Percentiles rank a stretch among this genome's conserved stretches.
Conservation (phyloP, 1,139 yeast species). For the Lodderomyces oxycetoniae region DNA sequence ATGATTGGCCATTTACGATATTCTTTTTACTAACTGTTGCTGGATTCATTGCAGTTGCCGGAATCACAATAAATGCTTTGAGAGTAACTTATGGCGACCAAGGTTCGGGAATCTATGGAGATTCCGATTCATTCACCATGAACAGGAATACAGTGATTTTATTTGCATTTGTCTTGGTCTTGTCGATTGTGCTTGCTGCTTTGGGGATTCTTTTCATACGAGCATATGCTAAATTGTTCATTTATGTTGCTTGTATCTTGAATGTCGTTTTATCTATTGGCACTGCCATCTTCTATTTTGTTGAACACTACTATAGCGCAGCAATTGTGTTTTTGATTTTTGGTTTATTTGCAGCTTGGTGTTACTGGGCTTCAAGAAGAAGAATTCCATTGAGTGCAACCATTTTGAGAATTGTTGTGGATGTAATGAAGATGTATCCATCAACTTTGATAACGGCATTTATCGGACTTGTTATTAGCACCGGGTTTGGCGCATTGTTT, state of each 20-base stretch:
- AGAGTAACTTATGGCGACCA: slow-evolving; percentile 47
- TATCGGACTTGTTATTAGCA: slow-evolving; percentile 60
- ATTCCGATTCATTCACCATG: slow-evolving; percentile 52
- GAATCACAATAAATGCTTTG: slow-evolving; percentile 63
- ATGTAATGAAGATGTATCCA: slow-evolving; percentile 68
- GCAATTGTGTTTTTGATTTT: slow-evolving; percentile 70
- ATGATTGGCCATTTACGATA: slow-evolving; percentile 70
- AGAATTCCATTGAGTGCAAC: slow-evolving; percentile 74
- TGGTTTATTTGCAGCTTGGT: slow-evolving; percentile 59
- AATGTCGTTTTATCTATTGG: slow-evolving; percentile 70
- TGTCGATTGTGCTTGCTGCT: slow-evolving; percentile 57
- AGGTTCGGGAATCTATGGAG: slow-evolving; percentile 64
- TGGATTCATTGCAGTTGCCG: slow-evolving; percentile 72
- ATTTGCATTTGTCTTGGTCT: slow-evolving; percentile 60
- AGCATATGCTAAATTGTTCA: slow-evolving; percentile 61
- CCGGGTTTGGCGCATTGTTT: slow-evolving; percentile 62
- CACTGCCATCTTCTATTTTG: slow-evolving; percentile 69
- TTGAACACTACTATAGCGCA: slow-evolving; percentile 63
- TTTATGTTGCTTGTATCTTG: slow-evolving; percentile 62
- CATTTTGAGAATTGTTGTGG: slow-evolving; percentile 66
- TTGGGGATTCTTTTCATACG: slow-evolving; percentile 59
- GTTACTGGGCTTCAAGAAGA: slow-evolving; percentile 68
- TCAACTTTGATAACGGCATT: slow-evolving; percentile 62
- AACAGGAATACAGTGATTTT: slow-evolving; percentile 71
- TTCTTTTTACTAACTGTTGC: slow-evolving; percentile 57